Conservation (phyloP, 805 yeast genomes). For the Saccharomycopsis synnaedendra region DNA sequence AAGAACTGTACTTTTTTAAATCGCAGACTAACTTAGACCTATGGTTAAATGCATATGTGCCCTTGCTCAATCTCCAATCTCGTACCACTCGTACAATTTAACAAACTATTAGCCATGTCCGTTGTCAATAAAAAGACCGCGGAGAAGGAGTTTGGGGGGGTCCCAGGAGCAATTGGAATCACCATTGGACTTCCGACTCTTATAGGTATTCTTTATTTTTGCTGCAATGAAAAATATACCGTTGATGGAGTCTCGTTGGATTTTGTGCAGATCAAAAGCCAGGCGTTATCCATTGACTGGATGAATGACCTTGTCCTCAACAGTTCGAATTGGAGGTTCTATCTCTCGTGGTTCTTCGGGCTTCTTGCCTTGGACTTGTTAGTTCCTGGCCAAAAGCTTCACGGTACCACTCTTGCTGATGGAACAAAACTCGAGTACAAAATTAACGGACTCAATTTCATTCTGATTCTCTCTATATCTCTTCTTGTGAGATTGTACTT, state of each 20-base stretch:
- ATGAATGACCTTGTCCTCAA: conserved; percentile 28
- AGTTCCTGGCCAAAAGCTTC: conserved; percentile 50
- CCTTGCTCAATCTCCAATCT: no score
- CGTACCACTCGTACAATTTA: background rate
- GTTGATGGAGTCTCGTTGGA: conserved; percentile 38
- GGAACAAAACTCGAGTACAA: conserved; percentile 61
- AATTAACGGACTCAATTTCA: conserved; percentile 67
- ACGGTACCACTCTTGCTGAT: conserved; percentile 69
- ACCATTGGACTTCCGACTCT: conserved; percentile 58
- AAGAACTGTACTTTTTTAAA: no score
- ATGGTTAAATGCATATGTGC: no score
- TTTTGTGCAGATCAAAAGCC: conserved; percentile 26
- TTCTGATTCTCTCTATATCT: conserved; percentile 23
- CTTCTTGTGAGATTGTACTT: conserved; percentile 41
- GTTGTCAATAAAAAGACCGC: conserved; percentile 60
- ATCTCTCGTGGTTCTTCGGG: conserved; percentile 59
- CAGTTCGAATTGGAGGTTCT: conserved; percentile 45
- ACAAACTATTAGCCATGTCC: background rate
- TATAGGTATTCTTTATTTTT: conserved; percentile 44
- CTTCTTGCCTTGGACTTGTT: conserved; percentile 53
- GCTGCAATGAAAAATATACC: conserved; percentile 49
- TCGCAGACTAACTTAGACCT: no score
- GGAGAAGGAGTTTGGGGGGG: conserved; percentile 69
- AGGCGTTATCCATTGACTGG: conserved; percentile 17
- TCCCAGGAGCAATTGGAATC: conserved; percentile 58